Base-by-base conservation (phyloP, 257 asterid species). In the Oldenlandia corymbosa region DNA sequence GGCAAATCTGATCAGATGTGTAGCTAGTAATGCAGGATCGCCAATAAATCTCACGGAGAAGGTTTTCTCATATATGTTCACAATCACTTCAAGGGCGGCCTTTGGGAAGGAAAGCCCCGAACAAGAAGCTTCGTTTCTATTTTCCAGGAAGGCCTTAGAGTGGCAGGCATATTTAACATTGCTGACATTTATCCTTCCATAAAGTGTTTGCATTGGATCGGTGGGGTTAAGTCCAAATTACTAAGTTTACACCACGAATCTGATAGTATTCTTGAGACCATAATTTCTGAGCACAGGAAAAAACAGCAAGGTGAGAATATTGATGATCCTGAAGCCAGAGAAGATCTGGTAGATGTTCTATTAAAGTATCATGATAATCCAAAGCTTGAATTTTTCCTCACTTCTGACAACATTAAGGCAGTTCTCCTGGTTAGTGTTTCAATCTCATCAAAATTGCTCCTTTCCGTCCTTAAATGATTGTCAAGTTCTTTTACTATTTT, bases 1-100 rank as follows among this genome's bases (percentile, higher is more conserved):
- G 0, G 16, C 34, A 0, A 70, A 63, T n/a, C 54, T 73, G 5
- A 28, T 53, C 0, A 52, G 52, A 31, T 62, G 64, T 69, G 41
- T 77, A 2, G 69, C 77, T 13, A 31, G 23, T 1, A 43, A 59
- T 12, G 66, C 24, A 27, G 73, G 82, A 2, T 28, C 62, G 18
- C 10, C 70, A 1, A 24, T 81, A 10, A 80, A 76, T 62, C 34
- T 81, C 26, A 74, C 83, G 0, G 66, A 47, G n/a, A 60, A 68
- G 20, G 31, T 81, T 10, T 41, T 51, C 62, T 47, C 64, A 1
- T 23, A 62, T 0, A 20, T 71, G 0, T 72, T 31, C 24, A 62
- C 28, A 0, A 49, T 52, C 21, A 47, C 27, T 45, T 59, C 82
- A 0, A 63, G 61, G 39, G 75, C 77, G 2, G 73, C 79, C 10